Base-by-base conservation (phyloP, 208 protist genomes). In the Leishmania martiniquensis region DNA sequence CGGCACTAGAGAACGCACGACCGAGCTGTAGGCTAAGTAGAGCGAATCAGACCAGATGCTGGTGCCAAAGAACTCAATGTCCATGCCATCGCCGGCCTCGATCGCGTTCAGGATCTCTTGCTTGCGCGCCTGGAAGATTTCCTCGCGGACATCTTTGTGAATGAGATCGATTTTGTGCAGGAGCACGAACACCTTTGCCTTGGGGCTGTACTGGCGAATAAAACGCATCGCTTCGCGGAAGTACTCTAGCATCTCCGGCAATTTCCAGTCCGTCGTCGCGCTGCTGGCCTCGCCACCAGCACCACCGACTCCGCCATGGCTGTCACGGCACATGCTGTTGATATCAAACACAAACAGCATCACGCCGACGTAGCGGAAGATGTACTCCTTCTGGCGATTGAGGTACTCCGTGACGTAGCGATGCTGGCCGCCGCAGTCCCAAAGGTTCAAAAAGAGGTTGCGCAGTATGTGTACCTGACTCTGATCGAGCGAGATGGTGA, bases 281-380 rank as follows among this genome's bases (percentile, higher is more conserved):
- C 72, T 86, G 54, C 80, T 62, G 63, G 73, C 68, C 76, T 74
- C 73, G 4, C 73, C 74, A 22, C 70, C 76, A 79, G n/a, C 52
- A 39, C 44, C 81, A 52, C 32, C 76, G 34, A 20, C 29, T 3
- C 45, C 70, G 57, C 77, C 78, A 49, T 77, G 57, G 73, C 80
- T 84, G 42, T 93, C 90, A 39, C 87, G 82, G 82, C 92, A 94
- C 91, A 97, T 95, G 85, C 92, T 97, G 79, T 93, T 98, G 70
- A 99, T 95, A 83, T 99, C 99, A 82, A 99, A 99, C 17, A 99
- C 98, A 88, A 99, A 99, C n/a, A 99, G 98, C 80, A 99, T 93
- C 0, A 99, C 98, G 29, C 96, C 98, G 4, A 99, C 99, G 85
- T 99, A 99, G 49, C 96, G 86, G 84, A 99, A 99, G 45, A 99